phyloP scores from a whole-genome alignment of 192 early-diverging fungal species.

The Chytriomyces confervae region DNA sequence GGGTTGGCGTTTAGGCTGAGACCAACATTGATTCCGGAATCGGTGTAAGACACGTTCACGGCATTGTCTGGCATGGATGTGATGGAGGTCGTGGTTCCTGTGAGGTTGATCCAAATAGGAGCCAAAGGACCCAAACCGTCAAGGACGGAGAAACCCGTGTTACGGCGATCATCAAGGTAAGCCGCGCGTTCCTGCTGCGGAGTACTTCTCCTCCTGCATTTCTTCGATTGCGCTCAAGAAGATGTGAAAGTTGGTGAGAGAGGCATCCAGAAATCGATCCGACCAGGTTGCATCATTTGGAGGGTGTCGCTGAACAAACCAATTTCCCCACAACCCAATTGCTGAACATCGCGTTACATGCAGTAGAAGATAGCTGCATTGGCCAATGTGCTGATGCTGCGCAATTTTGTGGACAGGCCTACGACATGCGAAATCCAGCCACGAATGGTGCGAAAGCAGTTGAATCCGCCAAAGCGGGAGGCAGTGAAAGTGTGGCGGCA shows the following conservation, averaged over 20 bases:
- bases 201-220: conserved; percentile 41
- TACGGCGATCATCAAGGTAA: conserved; percentile 40
- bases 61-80: no score
- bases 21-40: conserved; percentile 33
- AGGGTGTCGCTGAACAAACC: conserved; percentile 43
- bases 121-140: conserved; percentile 37
- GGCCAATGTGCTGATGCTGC: not conserved
- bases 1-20: conserved; percentile 17
- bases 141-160: conserved; percentile 33
- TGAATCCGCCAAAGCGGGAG: conserved; percentile 1
- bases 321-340: conserved; percentile 41
- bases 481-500: not conserved
- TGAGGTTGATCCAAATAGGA: conserved; percentile 2
- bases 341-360: conserved; percentile 43
- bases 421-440: conserved; percentile 42
- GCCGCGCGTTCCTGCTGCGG: no score
- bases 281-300: conserved; percentile 26
- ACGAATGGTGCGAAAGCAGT: conserved; percentile 36
- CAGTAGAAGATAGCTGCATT: conserved; percentile 30
- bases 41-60: conserved; percentile 9
- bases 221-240: conserved; percentile 49
- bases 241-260: conserved; percentile 38
- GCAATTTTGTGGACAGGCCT: conserved; percentile 9
- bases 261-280: conserved; percentile 36
- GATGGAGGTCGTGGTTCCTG: conserved; percentile 25